Base-by-base conservation (phyloP, 2,329 filamentous ascomycete genomes). In the Gaeumannomyces tritici region DNA sequence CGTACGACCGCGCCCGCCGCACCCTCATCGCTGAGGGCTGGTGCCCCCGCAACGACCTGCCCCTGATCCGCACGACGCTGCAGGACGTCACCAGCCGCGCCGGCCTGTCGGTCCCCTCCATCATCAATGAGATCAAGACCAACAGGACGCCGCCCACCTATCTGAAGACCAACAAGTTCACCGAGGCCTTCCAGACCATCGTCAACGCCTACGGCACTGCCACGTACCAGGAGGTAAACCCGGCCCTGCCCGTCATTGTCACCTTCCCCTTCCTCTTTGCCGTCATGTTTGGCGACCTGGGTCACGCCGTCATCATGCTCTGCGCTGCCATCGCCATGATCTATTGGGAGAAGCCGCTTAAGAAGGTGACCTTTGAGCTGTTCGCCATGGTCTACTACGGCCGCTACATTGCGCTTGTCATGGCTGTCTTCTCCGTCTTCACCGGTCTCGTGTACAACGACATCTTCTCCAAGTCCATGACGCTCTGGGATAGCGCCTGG, bases 241-340 rank as follows among this genome's bases (percentile, higher is more conserved):
- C 95, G 63, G 93, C 92, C 65, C 83, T 99, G 27, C 93, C 93
- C 51, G 95, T 96, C 61, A 92, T 98, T 68, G 88, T 99, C 66
- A 99, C 95, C 7, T 99, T 99, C 77, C 95, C 96, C n/a, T 99
- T 99, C 81, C 82, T 99, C 65, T 99, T 99, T 73, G 95, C 95
- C 60, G 95, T 99, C 84, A 99, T 99, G 95, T 99, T 99, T 73
- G 96, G 95, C 80, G 95, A 99, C 76, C 88, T 96, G 64, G 96
- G 95, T 61, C 95, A 99, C 72, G 95, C 93, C 67, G 75, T 88
- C 67, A 89, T 99, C 74, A 96, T 99, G 89, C 82, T 93, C 56
- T 73, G 85, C 62, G 90, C 91, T 63, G 90, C 95, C 18, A 71
- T 87, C 62, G 91, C 92, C 63, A 96, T 99, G 92, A 98, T 99